phyloP scores from a whole-genome alignment of 2,329 filamentous ascomycete species.

The Nannizzia gypsea region DNA sequence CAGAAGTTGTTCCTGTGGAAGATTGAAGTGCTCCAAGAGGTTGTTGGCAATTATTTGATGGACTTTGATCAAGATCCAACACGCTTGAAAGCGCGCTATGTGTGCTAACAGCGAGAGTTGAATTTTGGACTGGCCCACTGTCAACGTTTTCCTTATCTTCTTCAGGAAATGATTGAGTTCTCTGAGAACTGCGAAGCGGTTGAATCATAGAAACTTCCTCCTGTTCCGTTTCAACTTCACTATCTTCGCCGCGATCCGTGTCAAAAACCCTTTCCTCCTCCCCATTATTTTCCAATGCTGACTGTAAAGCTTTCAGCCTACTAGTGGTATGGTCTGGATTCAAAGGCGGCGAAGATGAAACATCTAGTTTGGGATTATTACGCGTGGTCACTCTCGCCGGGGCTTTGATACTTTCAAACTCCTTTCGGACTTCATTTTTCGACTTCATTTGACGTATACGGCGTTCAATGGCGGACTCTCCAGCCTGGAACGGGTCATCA shows the following conservation, averaged over 20 bases:
- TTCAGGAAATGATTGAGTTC: conserved; percentile 24
- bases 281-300: background rate
- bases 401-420: conserved; percentile 27
- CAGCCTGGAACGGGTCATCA: conserved; percentile 30
- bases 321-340: background rate
- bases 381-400: conserved; percentile 18
- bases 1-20: background rate
- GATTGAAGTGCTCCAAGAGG: background rate
- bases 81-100: conserved; percentile 31
- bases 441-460: conserved; percentile 24
- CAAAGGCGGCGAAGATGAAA: conserved; percentile 8
- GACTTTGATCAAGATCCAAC: conserved; percentile 21
- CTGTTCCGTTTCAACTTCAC: conserved; percentile 33
- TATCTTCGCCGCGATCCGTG: conserved; percentile 1
- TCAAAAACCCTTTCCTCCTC: background rate
- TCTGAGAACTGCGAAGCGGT: conserved; percentile 21
- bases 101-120: conserved; percentile 23
- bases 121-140: conserved; percentile 19
- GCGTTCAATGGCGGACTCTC: conserved; percentile 29
- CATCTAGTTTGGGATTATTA: conserved; percentile 8
- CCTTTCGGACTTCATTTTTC: conserved; percentile 24
- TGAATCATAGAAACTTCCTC: conserved; percentile 29
- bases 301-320: background rate
- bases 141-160: conserved; percentile 39
- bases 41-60: conserved; percentile 10